Conservation (phyloP, 2,329 filamentous ascomycete species). For the Penicillium sp. region DNA sequence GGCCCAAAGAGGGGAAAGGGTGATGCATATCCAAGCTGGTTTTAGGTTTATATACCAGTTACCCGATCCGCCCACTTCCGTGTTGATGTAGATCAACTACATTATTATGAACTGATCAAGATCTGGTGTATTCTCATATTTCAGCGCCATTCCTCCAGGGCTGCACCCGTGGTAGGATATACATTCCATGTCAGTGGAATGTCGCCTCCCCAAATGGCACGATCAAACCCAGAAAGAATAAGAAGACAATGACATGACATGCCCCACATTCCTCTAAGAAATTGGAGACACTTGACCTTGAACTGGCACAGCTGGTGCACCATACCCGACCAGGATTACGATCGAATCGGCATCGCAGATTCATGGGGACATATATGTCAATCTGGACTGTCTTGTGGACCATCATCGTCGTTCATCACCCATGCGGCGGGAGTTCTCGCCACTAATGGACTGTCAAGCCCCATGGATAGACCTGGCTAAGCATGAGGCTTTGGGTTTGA, state of each 20-base stretch:
- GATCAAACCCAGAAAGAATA: not conserved
- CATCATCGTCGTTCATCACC: conserved; percentile 5
- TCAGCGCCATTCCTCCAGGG: not conserved
- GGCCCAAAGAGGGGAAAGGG: not conserved
- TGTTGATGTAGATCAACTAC: no score
- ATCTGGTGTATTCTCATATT: not conserved
- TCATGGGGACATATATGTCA: conserved; percentile 4
- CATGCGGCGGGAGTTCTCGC: conserved; percentile 8
- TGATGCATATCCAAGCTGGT: not conserved
- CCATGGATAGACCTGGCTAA: conserved; percentile 6
- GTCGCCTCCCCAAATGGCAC: not conserved
- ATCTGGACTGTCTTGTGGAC: conserved; percentile 4
- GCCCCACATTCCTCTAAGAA: not conserved
- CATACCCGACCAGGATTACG: not conserved
- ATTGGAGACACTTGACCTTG: not conserved
- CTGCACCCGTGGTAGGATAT: not conserved
- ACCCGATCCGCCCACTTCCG: conserved; percentile 17
- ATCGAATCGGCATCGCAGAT: conserved; percentile 3
- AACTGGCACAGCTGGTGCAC: not conserved
- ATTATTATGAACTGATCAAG: no score
- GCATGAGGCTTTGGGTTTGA: conserved; percentile 6
- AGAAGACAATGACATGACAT: conserved; percentile 1
- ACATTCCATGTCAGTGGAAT: conserved; percentile 1
- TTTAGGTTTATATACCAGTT: conserved; percentile 9
- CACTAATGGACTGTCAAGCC: conserved; percentile 3